Evolutionary conservation across 208 protist species (phyloP).

Genomic region (Acanthamoeba lenticulata): DNA sequence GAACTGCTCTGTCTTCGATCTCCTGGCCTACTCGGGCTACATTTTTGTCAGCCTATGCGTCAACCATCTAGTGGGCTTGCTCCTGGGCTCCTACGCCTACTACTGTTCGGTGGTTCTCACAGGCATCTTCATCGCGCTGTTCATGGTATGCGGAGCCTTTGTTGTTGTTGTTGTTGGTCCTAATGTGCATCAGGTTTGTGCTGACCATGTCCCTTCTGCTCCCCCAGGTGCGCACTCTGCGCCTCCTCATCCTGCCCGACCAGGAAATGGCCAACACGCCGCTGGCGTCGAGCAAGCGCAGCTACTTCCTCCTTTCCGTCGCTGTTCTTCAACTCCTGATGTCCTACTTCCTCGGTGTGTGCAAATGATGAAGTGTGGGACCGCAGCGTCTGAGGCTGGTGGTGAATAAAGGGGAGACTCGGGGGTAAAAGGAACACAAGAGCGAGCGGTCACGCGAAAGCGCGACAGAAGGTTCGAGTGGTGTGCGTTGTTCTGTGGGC

Average conservation of each 20-base stretch:
- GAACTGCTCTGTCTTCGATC: slow-evolving; percentile 79
- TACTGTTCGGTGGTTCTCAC: slow-evolving; percentile 58
- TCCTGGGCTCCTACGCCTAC: slow-evolving; percentile 60
- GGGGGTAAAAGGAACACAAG: too few species aligned
- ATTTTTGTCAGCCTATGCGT: slow-evolving; percentile 78
- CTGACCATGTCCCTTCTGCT: neutral
- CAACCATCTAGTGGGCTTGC: slow-evolving; percentile 40
- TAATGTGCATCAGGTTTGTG: neutral
- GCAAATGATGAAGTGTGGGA: neutral
- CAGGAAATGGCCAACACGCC: slow-evolving; percentile 54
- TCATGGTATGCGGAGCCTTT: slow-evolving; percentile 40
- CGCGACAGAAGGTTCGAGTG: too few species aligned
- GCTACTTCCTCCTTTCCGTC: slow-evolving; percentile 61
- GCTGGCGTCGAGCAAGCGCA: slow-evolving; percentile 54
- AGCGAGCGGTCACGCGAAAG: too few species aligned
- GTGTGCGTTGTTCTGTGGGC: too few species aligned
- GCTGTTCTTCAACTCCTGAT: slow-evolving; percentile 61
- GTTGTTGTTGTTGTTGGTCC: neutral
- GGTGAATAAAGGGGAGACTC: too few species aligned
- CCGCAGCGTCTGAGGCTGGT: neutral
- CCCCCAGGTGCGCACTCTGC: slow-evolving; percentile 56
- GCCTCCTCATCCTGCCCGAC: slow-evolving; percentile 65
- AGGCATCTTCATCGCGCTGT: slow-evolving; percentile 43
- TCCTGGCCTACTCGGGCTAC: slow-evolving; percentile 80
- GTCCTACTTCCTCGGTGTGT: slow-evolving; percentile 66